These are phyloP conservation scores for Aspergillus sp. DNA, from an alignment of 2,329 filamentous ascomycete genomes.

Conservation along the genomic window DNA sequence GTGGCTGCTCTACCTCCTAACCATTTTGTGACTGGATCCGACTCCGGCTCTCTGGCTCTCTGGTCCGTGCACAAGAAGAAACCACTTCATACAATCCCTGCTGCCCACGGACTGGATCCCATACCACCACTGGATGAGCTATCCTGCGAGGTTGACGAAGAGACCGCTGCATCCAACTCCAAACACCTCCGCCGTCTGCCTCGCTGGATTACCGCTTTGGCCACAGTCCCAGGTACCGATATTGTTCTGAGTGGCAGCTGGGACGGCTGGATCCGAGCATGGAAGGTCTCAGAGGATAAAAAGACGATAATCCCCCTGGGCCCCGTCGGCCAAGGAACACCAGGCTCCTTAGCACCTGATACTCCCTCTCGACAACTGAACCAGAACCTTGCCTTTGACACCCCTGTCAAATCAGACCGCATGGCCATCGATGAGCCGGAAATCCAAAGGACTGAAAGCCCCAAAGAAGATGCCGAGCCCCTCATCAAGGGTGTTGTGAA, in stretches of 20 bases:
- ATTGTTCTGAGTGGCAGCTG: slow-evolving; percentile 88
- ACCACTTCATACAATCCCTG: slow-evolving; percentile 70
- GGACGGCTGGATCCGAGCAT: slow-evolving; percentile 83
- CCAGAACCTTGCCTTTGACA: slow-evolving; percentile 25
- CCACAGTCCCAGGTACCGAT: slow-evolving; percentile 84
- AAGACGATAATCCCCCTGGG: slow-evolving; percentile 69
- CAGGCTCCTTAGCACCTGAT: slow-evolving; percentile 12
- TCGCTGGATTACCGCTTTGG: slow-evolving; percentile 84
- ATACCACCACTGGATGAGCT: slow-evolving; percentile 62
- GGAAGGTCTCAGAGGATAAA: slow-evolving; percentile 81
- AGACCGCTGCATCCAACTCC: slow-evolving; percentile 43
- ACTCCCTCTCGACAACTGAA: slow-evolving; percentile 30
- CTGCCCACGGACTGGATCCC: slow-evolving; percentile 81
- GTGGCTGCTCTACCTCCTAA: slow-evolving; percentile 84
- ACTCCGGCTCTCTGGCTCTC: slow-evolving; percentile 80
- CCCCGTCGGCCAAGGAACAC: slow-evolving; percentile 48
- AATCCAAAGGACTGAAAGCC: slow-evolving; percentile 12
- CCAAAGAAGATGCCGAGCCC: slow-evolving; percentile 21
- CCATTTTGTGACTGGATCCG: slow-evolving; percentile 89
- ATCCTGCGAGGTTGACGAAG: slow-evolving; percentile 66
- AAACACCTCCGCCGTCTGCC: slow-evolving; percentile 57
- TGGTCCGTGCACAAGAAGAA: slow-evolving; percentile 96
- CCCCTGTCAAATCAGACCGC: slow-evolving; percentile 21
- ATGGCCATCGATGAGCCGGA: slow-evolving; percentile 15
- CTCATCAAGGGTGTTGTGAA: slow-evolving; percentile 75